phyloP scores from a whole-genome alignment of 2,329 filamentous ascomycete species.

The Epichloe glyceriae region DNA sequence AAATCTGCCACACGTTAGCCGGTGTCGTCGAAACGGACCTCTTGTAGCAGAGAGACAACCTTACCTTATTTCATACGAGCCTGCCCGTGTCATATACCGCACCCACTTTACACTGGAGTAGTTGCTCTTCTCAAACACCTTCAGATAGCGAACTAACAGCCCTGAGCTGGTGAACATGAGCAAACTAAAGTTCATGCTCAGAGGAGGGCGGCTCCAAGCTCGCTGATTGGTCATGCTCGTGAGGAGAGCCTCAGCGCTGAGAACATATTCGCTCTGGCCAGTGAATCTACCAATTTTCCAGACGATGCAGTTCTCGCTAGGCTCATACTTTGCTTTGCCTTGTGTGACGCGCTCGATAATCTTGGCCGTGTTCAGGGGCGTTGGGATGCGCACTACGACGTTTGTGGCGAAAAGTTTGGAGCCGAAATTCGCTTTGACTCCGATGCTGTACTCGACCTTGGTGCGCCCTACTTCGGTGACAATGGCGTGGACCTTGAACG shows the following conservation, averaged over 20 bases:
- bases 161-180: slow-evolving; percentile 98
- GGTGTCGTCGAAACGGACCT: not conserved
- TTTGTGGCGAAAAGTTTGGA: slow-evolving; percentile 95
- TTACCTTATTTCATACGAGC: slow-evolving; percentile 91
- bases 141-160: slow-evolving; percentile 81
- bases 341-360: slow-evolving; percentile 89
- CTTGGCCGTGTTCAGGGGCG: slow-evolving; percentile 87
- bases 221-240: slow-evolving; percentile 98
- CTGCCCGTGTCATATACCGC: slow-evolving; percentile 94
- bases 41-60: slow-evolving; percentile 4
- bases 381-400: slow-evolving; percentile 86
- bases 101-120: slow-evolving; percentile 99
- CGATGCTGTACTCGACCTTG: slow-evolving; percentile 97
- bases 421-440: slow-evolving; percentile 93
- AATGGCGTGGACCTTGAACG: slow-evolving; percentile 97
- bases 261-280: slow-evolving; percentile 90
- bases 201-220: slow-evolving; percentile 84
- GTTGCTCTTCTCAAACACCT: slow-evolving; percentile 99
- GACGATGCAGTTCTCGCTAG: slow-evolving; percentile 92
- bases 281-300: slow-evolving; percentile 99
- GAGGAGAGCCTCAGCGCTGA: slow-evolving; percentile 84
- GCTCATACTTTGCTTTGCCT: slow-evolving; percentile 97
- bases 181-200: slow-evolving; percentile 84
- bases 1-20: slow-evolving; percentile 19
- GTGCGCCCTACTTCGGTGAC: slow-evolving; percentile 95